phyloP scores from a whole-genome alignment of 2,329 filamentous ascomycete genomes.

The Cytospora paraplurivora region DNA sequence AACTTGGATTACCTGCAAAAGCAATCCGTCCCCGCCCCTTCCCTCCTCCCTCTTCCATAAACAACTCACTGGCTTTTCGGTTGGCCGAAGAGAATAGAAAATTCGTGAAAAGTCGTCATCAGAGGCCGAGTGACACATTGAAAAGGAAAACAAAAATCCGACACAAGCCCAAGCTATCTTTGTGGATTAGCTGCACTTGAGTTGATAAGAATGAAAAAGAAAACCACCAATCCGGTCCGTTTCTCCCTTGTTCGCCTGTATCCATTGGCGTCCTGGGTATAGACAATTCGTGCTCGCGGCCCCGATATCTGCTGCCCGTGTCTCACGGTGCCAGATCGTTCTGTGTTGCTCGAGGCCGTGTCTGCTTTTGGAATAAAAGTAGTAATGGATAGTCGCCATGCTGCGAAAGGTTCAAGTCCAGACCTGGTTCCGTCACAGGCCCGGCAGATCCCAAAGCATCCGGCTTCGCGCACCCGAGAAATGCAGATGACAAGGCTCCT shows the following conservation, averaged over 20 bases:
- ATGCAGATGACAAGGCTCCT: slow-evolving; percentile 21
- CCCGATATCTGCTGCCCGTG: neutral
- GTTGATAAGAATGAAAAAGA: neutral
- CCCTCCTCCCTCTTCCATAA: slow-evolving; percentile 3
- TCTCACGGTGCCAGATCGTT: neutral
- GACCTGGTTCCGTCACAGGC: slow-evolving; percentile 10
- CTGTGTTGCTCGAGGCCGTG: neutral
- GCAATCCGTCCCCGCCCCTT: neutral
- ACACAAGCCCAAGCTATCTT: slow-evolving; percentile 11
- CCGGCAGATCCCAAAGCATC: neutral
- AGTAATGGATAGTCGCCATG: slow-evolving; percentile 13
- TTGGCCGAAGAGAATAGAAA: slow-evolving; percentile 29
- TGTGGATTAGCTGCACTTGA: neutral
- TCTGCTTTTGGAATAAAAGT: slow-evolving; percentile 9
- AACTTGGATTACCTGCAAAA: slow-evolving; percentile 7
- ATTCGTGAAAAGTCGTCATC: slow-evolving; percentile 42
- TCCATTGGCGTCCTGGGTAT: slow-evolving; percentile 10
- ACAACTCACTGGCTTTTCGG: slow-evolving; percentile 21
- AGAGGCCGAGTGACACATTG: slow-evolving; percentile 28
- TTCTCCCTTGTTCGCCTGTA: slow-evolving; percentile 7
- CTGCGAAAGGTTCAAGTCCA: neutral
- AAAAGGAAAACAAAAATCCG: slow-evolving; percentile 31
- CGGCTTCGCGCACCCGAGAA: slow-evolving; percentile 15
- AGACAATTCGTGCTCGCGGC: slow-evolving; percentile 4
- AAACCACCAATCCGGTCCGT: neutral